Conservation (phyloP, 2,329 filamentous ascomycete genomes). For the Talaromyces sp. region DNA sequence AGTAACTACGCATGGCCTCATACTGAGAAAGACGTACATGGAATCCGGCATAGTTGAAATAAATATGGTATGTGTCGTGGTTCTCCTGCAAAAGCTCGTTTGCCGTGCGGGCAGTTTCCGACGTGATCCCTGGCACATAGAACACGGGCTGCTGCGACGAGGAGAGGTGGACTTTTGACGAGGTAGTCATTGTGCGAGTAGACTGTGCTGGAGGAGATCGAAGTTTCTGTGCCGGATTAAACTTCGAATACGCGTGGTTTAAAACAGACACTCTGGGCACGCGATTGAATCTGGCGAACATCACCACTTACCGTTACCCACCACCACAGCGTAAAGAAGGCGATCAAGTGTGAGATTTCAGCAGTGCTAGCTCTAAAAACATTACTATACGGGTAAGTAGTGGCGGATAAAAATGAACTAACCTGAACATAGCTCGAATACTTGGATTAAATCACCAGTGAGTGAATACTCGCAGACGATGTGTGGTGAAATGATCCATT, state of each 20-base stretch:
- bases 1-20: background rate
- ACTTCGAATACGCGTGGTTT: background rate
- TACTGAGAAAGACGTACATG: conserved; percentile 47
- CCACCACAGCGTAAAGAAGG: too few species aligned
- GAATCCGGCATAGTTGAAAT: conserved; percentile 68
- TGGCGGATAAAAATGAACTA: too few species aligned
- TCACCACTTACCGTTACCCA: background rate
- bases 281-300: background rate
- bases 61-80: conserved; percentile 67
- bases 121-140: background rate
- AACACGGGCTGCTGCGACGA: background rate
- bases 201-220: background rate
- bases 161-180: background rate
- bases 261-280: background rate
- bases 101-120: background rate
- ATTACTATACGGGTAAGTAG: too few species aligned
- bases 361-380: too few species aligned
- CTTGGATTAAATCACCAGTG: too few species aligned
- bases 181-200: background rate
- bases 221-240: background rate
- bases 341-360: too few species aligned
- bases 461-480: too few species aligned
- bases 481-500: too few species aligned
- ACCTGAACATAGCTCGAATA: too few species aligned
- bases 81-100: conserved; percentile 73